Base-by-base conservation (phyloP, 1,284 basidiomycete genomes). In the Pyrrhoderma lamaoense region DNA sequence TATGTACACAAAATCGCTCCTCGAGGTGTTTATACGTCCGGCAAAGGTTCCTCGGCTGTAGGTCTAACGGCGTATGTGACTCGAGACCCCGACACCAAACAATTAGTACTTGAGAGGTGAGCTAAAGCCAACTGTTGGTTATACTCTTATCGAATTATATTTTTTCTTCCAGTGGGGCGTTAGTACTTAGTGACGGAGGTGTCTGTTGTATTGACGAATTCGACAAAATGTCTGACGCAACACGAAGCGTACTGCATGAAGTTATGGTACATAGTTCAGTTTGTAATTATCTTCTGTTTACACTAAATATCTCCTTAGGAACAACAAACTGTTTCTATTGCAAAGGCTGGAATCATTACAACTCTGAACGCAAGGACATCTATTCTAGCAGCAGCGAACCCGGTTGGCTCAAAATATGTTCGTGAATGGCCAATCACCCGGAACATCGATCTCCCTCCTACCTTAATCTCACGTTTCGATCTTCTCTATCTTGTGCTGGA, bases 181-280 rank as follows among this genome's bases (percentile, higher is more conserved):
- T 99, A 2, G 96, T 99, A 1, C 72, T 99, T 49, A 94, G 91
- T 61, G 96, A 99, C 60, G 95, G 95, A 2, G 95, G 95, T 66
- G 93, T 98, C 3, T 99, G 96, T 69, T 99, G 96, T 66, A 99
- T 99, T 60, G 95, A 99, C 64, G 95, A 98, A 69, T 99, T 99
- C 62, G 96, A 99, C 72, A 99, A 99, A 69, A 99, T 99, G 95
- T 89, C 89, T 1, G 95, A 99, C 62, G 83, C 93, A 0, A 98
- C 95, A 8, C 80, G 96, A 45, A 94, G 90, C 67, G 96, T 98
- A 1, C 71, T 99, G 47, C 95, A 99, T 66, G 96, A 99, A 85
- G 96, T 98, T 37, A 99, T 99, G 95, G 92, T 92, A 57, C 52
- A 80, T 64, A 22, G 35, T 39, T 43, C 11, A 31, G 5, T 31